Evolutionary conservation across 2,329 filamentous ascomycete genomes (phyloP).

Genomic region (Aspergillus sp.): DNA sequence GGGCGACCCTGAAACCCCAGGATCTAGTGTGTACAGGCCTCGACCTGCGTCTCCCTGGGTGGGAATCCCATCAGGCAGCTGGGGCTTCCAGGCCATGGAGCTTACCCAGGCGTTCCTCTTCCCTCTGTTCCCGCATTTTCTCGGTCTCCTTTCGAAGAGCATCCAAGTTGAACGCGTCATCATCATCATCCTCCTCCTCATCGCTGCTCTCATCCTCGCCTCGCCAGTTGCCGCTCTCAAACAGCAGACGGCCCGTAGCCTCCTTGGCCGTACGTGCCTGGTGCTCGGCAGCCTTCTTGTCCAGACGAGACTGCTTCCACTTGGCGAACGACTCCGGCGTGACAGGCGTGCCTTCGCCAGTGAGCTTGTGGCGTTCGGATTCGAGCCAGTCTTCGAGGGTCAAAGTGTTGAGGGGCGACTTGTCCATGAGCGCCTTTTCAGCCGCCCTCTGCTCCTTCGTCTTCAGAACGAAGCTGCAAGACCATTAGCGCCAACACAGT

Average conservation of each 20-base stretch:
- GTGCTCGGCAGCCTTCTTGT: conserved; percentile 93
- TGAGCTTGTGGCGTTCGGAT: conserved; percentile 90
- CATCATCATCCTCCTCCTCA: conserved; percentile 47
- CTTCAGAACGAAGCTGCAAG: conserved; percentile 77
- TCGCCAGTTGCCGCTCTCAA: conserved; percentile 92
- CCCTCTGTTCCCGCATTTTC: conserved; percentile 60
- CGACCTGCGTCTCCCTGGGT: conserved; percentile 20
- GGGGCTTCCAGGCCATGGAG: conserved; percentile 21
- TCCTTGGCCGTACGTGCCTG: conserved; percentile 87
- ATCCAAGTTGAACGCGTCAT: conserved; percentile 64
- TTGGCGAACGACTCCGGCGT: conserved; percentile 87
- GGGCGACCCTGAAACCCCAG: conserved; percentile 20
- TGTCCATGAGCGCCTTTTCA: conserved; percentile 92
- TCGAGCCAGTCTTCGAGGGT: conserved; percentile 97
- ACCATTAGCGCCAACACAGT: conserved; percentile 7
- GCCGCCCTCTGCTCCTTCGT: conserved; percentile 93
- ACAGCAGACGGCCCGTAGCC: conserved; percentile 86
- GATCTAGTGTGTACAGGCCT: conserved; percentile 11
- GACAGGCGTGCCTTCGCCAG: conserved; percentile 83
- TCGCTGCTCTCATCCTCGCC: conserved; percentile 55
- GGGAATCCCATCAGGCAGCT: conserved; percentile 7
- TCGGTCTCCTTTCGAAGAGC: conserved; percentile 80
- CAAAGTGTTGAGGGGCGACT: conserved; percentile 85
- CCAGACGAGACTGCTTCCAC: conserved; percentile 89
- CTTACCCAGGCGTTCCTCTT: conserved; percentile 57